Conservation (phyloP, 805 yeast species). For the Yarrowia sp. region DNA sequence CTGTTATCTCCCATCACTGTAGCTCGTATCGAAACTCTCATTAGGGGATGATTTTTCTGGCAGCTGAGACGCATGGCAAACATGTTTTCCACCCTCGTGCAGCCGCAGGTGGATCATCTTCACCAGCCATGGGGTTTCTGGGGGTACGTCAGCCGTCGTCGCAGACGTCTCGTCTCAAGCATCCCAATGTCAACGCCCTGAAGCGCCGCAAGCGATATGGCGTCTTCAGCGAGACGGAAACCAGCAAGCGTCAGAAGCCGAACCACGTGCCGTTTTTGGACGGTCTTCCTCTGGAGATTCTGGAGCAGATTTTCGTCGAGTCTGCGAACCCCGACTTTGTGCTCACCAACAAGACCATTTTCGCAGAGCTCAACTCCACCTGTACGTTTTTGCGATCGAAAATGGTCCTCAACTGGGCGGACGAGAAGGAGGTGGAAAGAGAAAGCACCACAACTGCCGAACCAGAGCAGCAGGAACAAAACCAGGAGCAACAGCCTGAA, state of each 20-base stretch:
- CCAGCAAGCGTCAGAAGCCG: too few relatives aligned
- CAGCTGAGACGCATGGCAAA: too few relatives aligned
- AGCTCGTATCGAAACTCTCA: too few relatives aligned
- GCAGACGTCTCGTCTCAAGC: not conserved
- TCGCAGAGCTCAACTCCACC: not conserved
- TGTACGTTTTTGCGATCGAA: not conserved
- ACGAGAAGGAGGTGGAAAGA: not conserved
- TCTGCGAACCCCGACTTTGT: constrained; percentile 3
- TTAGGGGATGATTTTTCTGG: too few relatives aligned
- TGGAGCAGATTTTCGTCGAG: constrained; percentile 17
- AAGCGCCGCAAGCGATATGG: not conserved
- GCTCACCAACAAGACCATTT: constrained; percentile 4
- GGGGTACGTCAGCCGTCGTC: not conserved
- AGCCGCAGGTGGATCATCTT: too few relatives aligned
- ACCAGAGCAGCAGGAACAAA: not conserved
- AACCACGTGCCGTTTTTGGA: not conserved
- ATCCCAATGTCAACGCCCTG: not conserved
- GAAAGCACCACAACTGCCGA: not conserved
- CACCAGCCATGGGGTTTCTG: constrained; percentile 1
- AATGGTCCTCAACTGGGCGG: constrained; percentile 19
- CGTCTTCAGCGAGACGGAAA: too few relatives aligned
- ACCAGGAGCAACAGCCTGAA: not conserved
- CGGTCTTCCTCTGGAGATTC: constrained; percentile 11
- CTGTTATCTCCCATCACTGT: too few relatives aligned
- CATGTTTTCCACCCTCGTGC: too few relatives aligned